These are phyloP conservation scores for Aureobasidium sp. DNA, from an alignment of 2,329 filamentous ascomycete genomes.

Conservation along the genomic window DNA sequence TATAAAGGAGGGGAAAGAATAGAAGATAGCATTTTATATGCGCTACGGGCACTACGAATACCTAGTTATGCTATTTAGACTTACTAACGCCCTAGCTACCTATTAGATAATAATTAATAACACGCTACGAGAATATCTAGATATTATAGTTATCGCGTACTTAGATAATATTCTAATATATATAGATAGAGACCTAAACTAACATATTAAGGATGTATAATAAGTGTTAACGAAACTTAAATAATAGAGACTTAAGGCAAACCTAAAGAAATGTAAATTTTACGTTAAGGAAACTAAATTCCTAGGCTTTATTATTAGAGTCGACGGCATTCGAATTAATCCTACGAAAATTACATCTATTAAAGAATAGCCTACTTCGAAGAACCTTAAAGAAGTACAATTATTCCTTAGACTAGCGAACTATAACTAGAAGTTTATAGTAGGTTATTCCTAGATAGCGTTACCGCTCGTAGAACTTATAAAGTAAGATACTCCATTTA, in stretches of 20 bases:
- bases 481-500: slow-evolving; percentile 15
- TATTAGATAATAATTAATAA: slow-evolving; percentile 27
- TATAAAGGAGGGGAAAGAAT: slow-evolving; percentile 23
- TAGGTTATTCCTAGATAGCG: slow-evolving; percentile 16
- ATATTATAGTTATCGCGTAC: slow-evolving; percentile 23
- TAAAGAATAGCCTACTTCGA: slow-evolving; percentile 22
- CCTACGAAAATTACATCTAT: slow-evolving; percentile 24
- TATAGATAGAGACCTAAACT: slow-evolving; percentile 20
- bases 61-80: slow-evolving; percentile 24
- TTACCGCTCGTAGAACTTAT: slow-evolving; percentile 16
- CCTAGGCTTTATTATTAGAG: slow-evolving; percentile 27
- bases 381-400: slow-evolving; percentile 22
- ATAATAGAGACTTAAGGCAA: slow-evolving; percentile 20
- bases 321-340: slow-evolving; percentile 25
- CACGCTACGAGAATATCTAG: slow-evolving; percentile 22
- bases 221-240: slow-evolving; percentile 24
- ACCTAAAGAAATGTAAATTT: slow-evolving; percentile 29
- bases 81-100: slow-evolving; percentile 22
- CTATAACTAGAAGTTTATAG: slow-evolving; percentile 19
- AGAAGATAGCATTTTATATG: slow-evolving; percentile 21
- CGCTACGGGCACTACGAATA: slow-evolving; percentile 14
- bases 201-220: slow-evolving; percentile 24
- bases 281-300: slow-evolving; percentile 26
- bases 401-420: slow-evolving; percentile 20
- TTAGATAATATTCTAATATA: slow-evolving; percentile 28